A percentile compares a stretch with the other conserved stretches of the same genome.
Conservation (phyloP, 176 grass and related monocot genomes). For the Eleusine indica region DNA sequence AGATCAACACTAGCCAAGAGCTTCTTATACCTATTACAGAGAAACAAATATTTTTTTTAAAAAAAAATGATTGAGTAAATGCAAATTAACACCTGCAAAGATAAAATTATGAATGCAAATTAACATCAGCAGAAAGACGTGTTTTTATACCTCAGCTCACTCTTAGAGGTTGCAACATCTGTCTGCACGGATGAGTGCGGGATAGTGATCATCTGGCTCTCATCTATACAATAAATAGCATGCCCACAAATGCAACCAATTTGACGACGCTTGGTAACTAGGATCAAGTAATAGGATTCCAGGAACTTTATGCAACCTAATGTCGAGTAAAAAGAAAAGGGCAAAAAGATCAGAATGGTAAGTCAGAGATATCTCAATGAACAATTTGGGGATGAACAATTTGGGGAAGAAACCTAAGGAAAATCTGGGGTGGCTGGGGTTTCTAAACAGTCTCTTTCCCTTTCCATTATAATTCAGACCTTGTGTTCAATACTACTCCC, state of each 20-base stretch:
- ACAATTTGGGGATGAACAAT: no score
- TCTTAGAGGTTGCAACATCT: conserved; percentile 85
- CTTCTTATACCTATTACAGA: conserved; percentile 87
- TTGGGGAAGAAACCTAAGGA: neutral
- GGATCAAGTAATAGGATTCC: conserved; percentile 95
- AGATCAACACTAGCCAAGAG: conserved; percentile 89
- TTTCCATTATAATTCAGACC: neutral
- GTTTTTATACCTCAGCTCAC: conserved; percentile 73
- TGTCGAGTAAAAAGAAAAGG: neutral
- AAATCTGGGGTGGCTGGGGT: neutral
- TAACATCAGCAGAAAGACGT: neutral
- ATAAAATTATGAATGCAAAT: neutral
- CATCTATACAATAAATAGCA: conserved; percentile 89
- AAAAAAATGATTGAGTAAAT: neutral
- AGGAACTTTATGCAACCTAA: conserved; percentile 94
- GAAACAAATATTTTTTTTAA: neutral
- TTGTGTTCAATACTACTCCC: neutral
- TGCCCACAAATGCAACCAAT: conserved; percentile 90
- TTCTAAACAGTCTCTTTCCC: neutral
- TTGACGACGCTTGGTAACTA: conserved; percentile 89
- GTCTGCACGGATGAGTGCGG: conserved; percentile 83
- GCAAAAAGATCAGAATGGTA: neutral
- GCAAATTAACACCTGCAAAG: neutral
- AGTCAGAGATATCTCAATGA: no score
- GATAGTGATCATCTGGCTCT: conserved; percentile 83